Conservation (phyloP, 306 rosid species). For the Myrica gale region DNA sequence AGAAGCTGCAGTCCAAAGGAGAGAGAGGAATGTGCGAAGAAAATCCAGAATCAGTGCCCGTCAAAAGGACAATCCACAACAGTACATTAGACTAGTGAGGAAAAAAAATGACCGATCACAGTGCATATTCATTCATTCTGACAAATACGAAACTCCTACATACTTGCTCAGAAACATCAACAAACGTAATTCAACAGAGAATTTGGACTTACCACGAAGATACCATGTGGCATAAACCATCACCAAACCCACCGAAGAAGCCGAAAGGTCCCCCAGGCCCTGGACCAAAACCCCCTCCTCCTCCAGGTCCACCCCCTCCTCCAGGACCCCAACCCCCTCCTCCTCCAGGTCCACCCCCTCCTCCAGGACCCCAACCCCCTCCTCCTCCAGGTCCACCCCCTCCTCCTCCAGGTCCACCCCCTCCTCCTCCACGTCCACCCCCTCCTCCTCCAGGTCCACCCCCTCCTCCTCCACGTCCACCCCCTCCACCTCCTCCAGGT, state of each 20-base stretch:
- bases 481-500: slow-evolving; percentile 11
- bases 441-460: slow-evolving; percentile 45
- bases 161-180: background rate
- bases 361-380: slow-evolving; percentile 23
- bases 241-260: slow-evolving; percentile 58
- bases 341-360: slow-evolving; percentile 31
- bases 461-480: slow-evolving; percentile 26
- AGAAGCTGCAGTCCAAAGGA: slow-evolving; percentile 43
- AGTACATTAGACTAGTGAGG: background rate
- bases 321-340: background rate
- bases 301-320: slow-evolving; percentile 31
- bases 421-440: slow-evolving; percentile 40
- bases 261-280: slow-evolving; percentile 42
- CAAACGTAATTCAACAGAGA: background rate
- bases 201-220: slow-evolving; percentile 52
- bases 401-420: background rate
- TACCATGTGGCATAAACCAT: slow-evolving; percentile 53
- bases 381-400: slow-evolving; percentile 19
- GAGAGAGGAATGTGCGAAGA: too few relatives aligned
- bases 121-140: too few relatives aligned
- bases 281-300: slow-evolving; percentile 42
- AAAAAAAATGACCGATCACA: too few relatives aligned
- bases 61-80: background rate
- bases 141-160: too few relatives aligned
- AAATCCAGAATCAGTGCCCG: background rate